These are phyloP conservation scores for Cajanus cajan DNA, from an alignment of 306 rosid genomes.

Conservation along the genomic window DNA sequence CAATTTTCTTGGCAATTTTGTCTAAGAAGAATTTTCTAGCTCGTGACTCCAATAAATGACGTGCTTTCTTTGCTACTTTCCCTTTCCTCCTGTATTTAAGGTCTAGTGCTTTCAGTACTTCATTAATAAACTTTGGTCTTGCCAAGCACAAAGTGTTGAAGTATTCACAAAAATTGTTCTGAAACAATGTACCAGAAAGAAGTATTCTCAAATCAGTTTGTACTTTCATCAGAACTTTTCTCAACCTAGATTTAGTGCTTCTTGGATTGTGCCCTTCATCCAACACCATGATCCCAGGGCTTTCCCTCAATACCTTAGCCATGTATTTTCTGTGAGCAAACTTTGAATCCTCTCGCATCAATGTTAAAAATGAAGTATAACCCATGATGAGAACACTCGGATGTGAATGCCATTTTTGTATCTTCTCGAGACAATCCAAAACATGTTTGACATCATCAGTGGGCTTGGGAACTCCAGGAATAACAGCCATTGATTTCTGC, in stretches of 20 bases:
- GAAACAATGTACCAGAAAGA: conserved; percentile 95
- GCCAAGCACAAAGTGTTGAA: conserved; percentile 93
- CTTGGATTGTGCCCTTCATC: conserved; percentile 99
- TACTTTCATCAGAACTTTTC: conserved; percentile 89
- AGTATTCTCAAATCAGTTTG: conserved; percentile 77
- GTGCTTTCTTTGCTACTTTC: conserved; percentile 43
- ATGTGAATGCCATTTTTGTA: conserved; percentile 91
- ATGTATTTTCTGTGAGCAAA: conserved; percentile 72
- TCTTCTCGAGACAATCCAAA: conserved; percentile 84
- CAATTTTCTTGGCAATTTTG: conserved; percentile 74
- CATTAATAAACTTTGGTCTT: conserved; percentile 70
- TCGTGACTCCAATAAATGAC: conserved; percentile 54
- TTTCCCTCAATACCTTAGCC: conserved; percentile 86
- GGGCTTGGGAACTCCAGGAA: conserved; percentile 77
- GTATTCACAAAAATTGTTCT: conserved; percentile 92
- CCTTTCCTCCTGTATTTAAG: conserved; percentile 60
- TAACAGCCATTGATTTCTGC: conserved; percentile 37
- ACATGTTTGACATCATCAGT: conserved; percentile 88
- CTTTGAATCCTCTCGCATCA: conserved; percentile 86
- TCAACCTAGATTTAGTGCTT: conserved; percentile 87
- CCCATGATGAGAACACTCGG: conserved; percentile 98
- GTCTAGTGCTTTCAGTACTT: conserved; percentile 74
- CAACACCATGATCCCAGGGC: conserved; percentile 77
- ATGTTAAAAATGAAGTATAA: conserved; percentile 73
- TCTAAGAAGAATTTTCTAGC: conserved; percentile 89